phyloP scores from a whole-genome alignment of 2,329 filamentous ascomycete species.

The Gremmenia infestans region DNA sequence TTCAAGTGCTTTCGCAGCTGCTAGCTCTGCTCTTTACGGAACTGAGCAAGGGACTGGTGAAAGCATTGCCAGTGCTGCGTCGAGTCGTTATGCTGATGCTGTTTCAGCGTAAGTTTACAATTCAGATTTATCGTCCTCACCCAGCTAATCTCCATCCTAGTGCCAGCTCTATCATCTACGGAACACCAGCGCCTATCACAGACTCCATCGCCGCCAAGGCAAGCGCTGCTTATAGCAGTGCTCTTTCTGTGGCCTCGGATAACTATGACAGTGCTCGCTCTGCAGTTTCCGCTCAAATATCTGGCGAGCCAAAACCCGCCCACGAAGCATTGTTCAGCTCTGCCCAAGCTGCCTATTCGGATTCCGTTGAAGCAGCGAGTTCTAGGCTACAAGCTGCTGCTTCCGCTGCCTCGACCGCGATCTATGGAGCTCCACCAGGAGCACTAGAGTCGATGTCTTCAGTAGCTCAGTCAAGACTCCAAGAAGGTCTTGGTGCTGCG shows the following conservation, averaged over 20 bases:
- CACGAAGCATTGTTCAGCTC: slow-evolving; percentile 66
- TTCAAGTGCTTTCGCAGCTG: slow-evolving; percentile 50
- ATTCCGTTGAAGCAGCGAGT: slow-evolving; percentile 58
- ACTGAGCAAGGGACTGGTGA: slow-evolving; percentile 37
- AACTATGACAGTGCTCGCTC: slow-evolving; percentile 66
- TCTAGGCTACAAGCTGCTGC: slow-evolving; percentile 51
- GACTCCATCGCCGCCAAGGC: slow-evolving; percentile 37
- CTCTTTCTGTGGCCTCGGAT: slow-evolving; percentile 59
- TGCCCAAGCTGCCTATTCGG: slow-evolving; percentile 63
- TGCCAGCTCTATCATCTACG: slow-evolving; percentile 47
- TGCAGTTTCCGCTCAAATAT: slow-evolving; percentile 60
- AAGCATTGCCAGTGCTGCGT: slow-evolving; percentile 45
- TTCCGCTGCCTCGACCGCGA: slow-evolving; percentile 45
- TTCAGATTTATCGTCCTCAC: slow-evolving; percentile 2
- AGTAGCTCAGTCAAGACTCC: slow-evolving; percentile 64
- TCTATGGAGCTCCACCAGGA: slow-evolving; percentile 48
- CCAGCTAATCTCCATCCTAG: not conserved
- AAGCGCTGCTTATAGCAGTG: slow-evolving; percentile 57
- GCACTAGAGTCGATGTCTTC: slow-evolving; percentile 55
- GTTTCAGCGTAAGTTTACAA: slow-evolving; percentile 46
- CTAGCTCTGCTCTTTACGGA: slow-evolving; percentile 51
- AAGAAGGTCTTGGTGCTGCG: slow-evolving; percentile 65
- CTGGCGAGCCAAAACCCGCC: slow-evolving; percentile 62
- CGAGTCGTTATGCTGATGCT: slow-evolving; percentile 50
- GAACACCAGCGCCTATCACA: slow-evolving; percentile 59